Percentiles rank a stretch among this genome's conserved stretches.
phyloP scores from a whole-genome alignment of 1,284 basidiomycete species.

The Ganoderma sp. region DNA sequence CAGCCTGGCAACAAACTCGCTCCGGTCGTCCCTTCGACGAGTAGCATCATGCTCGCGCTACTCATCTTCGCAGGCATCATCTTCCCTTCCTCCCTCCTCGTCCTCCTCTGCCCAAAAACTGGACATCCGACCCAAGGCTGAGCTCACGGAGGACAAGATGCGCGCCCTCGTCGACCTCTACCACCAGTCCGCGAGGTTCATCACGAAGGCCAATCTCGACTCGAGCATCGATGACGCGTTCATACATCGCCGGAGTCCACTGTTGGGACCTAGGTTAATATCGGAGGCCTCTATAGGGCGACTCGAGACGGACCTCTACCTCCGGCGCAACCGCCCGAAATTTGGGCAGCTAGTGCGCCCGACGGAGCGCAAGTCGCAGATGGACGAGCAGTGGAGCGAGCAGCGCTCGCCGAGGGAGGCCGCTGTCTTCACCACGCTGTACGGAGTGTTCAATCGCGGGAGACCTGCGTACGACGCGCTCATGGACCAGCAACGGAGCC shows the following conservation, averaged over 20 bases:
- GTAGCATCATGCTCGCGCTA: slow-evolving; percentile 24
- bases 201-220: slow-evolving; percentile 71
- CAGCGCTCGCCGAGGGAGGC: slow-evolving; percentile 46
- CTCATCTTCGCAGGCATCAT: slow-evolving; percentile 25
- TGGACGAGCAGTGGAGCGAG: slow-evolving; percentile 27
- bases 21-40: slow-evolving; percentile 29
- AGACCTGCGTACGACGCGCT: slow-evolving; percentile 62
- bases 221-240: slow-evolving; percentile 70
- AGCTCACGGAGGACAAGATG: slow-evolving; percentile 63
- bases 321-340: slow-evolving; percentile 45
- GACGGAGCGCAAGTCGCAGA: slow-evolving; percentile 12
- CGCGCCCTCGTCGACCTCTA: slow-evolving; percentile 75
- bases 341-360: slow-evolving; percentile 38
- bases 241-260: slow-evolving; percentile 19
- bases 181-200: slow-evolving; percentile 69
- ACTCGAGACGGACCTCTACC: slow-evolving; percentile 30
- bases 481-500: slow-evolving; percentile 49
- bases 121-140: slow-evolving; percentile 35
- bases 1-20: slow-evolving; percentile 19
- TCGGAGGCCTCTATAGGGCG: slow-evolving; percentile 19
- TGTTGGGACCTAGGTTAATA: too few relatives aligned
- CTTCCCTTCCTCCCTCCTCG: slow-evolving; percentile 7
- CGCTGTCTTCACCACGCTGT: slow-evolving; percentile 61
- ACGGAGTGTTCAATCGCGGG: slow-evolving; percentile 51
- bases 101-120: slow-evolving; percentile 18